phyloP scores from a whole-genome alignment of 2,329 filamentous ascomycete genomes.

The Escovopsis sp. region DNA sequence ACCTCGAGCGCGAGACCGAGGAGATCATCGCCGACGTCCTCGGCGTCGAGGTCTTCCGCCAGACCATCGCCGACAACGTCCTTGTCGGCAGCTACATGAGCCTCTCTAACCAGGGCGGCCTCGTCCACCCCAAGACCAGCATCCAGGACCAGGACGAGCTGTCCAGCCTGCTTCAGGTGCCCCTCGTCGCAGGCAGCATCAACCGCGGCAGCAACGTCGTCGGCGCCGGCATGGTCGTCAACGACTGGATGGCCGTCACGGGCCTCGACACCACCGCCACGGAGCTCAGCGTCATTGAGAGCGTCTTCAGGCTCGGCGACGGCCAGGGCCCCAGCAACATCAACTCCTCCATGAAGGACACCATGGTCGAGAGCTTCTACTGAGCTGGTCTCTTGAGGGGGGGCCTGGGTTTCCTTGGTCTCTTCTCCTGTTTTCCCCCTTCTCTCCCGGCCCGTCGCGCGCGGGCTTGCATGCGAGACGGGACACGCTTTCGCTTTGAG shows the following conservation, averaged over 20 bases:
- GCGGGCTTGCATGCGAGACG: no score
- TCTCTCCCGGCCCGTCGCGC: not conserved
- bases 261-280: conserved; percentile 94
- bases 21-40: conserved; percentile 95
- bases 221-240: conserved; percentile 47
- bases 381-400: conserved; percentile 28
- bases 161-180: conserved; percentile 82
- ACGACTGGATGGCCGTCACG: conserved; percentile 93
- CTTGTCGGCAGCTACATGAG: conserved; percentile 95
- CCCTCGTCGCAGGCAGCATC: conserved; percentile 83
- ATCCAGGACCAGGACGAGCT: conserved; percentile 98
- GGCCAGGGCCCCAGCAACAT: conserved; percentile 64
- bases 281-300: conserved; percentile 90
- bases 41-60: conserved; percentile 77
- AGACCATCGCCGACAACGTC: conserved; percentile 95
- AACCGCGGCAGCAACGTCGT: conserved; percentile 90
- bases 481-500: no score
- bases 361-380: conserved; percentile 98
- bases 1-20: conserved; percentile 93
- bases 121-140: conserved; percentile 92
- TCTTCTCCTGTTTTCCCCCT: not conserved
- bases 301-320: conserved; percentile 87
- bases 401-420: not conserved
- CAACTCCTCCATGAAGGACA: conserved; percentile 82
- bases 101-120: conserved; percentile 85